phyloP scores from a whole-genome alignment of 2,329 filamentous ascomycete species.

The Penicillium sp. region DNA sequence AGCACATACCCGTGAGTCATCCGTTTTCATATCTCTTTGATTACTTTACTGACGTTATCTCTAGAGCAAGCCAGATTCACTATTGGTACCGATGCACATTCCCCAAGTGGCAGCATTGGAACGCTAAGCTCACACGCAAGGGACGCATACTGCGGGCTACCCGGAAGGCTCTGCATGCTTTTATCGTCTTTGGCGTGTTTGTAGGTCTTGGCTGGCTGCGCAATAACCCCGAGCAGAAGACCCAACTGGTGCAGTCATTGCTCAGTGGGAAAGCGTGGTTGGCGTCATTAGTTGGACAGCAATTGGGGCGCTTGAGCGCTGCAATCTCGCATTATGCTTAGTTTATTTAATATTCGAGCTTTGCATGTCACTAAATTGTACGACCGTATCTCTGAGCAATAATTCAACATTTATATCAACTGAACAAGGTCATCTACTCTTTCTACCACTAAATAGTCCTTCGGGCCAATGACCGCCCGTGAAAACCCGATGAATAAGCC shows the following conservation, averaged over 20 bases:
- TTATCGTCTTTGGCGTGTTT: slow-evolving; percentile 20
- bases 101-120: slow-evolving; percentile 54
- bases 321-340: background rate
- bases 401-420: background rate
- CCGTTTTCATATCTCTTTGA: background rate
- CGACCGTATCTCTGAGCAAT: background rate
- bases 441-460: background rate
- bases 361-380: background rate
- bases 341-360: background rate
- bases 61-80: slow-evolving; percentile 50
- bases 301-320: background rate
- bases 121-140: slow-evolving; percentile 49
- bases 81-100: slow-evolving; percentile 52
- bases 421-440: background rate
- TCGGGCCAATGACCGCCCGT: slow-evolving; percentile 10
- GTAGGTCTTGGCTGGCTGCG: slow-evolving; percentile 17
- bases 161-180: slow-evolving; percentile 17
- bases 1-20: slow-evolving; percentile 45
- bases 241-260: slow-evolving; percentile 11
- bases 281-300: slow-evolving; percentile 5
- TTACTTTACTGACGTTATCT: slow-evolving; percentile 12
- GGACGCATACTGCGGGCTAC: slow-evolving; percentile 39
- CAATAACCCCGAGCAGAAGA: slow-evolving; percentile 11
- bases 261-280: slow-evolving; percentile 13
- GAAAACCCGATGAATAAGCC: slow-evolving; percentile 22